These are phyloP conservation scores for Helenozyma baotianmanensis DNA, from an alignment of 805 yeast genomes.

Conservation along the genomic window DNA sequence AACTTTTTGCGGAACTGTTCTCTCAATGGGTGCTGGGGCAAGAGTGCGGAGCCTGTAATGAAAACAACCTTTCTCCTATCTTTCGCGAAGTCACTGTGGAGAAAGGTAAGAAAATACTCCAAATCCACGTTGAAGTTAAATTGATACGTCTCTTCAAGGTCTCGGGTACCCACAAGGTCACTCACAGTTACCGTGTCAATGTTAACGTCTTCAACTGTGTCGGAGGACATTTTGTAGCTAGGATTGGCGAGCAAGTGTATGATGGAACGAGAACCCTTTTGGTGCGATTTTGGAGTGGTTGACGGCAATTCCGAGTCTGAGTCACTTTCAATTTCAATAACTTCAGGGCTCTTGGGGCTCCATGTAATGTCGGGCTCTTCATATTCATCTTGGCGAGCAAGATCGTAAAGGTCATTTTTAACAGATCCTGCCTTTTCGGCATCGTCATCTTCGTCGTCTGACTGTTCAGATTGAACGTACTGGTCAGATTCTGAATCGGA, in stretches of 20 bases:
- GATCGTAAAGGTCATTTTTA: no score
- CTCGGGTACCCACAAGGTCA: constrained; percentile 27
- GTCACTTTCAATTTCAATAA: constrained; percentile 2
- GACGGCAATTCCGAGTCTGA: constrained; percentile 1
- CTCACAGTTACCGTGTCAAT: constrained; percentile 24
- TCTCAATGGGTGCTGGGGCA: constrained; percentile 3
- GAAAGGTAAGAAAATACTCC: constrained; percentile 30
- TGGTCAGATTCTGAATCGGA: no score
- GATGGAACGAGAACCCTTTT: constrained; percentile 12
- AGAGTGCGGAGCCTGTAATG: constrained; percentile 24
- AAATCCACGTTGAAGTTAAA: constrained; percentile 48
- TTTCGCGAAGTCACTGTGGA: constrained; percentile 21
- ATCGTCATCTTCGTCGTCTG: no score
- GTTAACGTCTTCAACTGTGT: constrained; percentile 13
- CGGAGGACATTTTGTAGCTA: constrained; percentile 14
- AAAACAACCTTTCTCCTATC: constrained; percentile 22
- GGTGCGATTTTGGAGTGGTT: neutral
- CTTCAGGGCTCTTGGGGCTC: neutral
- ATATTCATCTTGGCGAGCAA: no score
- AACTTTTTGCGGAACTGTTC: constrained; percentile 11
- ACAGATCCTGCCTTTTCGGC: no score
- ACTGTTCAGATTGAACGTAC: no score
- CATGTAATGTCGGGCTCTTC: neutral
- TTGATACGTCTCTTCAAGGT: constrained; percentile 35
- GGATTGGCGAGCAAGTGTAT: constrained; percentile 26